These are phyloP conservation scores for Ammopiptanthus mongolicus DNA, from an alignment of 306 rosid species.

Conservation along the genomic window DNA sequence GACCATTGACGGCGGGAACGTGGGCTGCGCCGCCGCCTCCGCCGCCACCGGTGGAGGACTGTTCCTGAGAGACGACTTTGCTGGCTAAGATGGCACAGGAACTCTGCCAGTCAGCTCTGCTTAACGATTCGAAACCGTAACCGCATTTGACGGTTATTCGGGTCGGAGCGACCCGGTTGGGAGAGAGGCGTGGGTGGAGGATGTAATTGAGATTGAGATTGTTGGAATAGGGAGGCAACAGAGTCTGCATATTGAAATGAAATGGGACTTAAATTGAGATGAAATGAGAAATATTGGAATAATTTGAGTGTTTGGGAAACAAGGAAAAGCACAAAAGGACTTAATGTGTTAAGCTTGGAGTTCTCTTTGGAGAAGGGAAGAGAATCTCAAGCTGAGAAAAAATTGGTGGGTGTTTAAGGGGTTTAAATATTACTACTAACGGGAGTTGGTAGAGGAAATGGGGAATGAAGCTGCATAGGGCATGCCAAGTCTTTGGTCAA, in stretches of 20 bases:
- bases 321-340: too few species aligned
- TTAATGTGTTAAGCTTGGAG: conserved; percentile 47
- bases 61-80: conserved; percentile 60
- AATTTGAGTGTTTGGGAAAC: too few species aligned
- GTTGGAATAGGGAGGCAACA: conserved; percentile 42
- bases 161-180: conserved; percentile 16
- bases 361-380: conserved; percentile 58
- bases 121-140: conserved; percentile 39
- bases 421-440: conserved; percentile 28
- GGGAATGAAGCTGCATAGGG: background rate
- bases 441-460: background rate
- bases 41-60: conserved; percentile 29
- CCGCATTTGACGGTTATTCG: conserved; percentile 44
- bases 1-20: conserved; percentile 65
- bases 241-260: conserved; percentile 45
- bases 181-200: background rate
- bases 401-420: background rate
- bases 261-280: background rate
- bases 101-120: conserved; percentile 85
- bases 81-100: conserved; percentile 84
- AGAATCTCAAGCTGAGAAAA: conserved; percentile 81
- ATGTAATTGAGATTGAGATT: conserved; percentile 22
- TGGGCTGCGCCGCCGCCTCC: conserved; percentile 26
- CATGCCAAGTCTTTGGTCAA: conserved; percentile 31
- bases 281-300: background rate